phyloP scores from a whole-genome alignment of 139 green algal genomes.

The Closterium sp. region DNA sequence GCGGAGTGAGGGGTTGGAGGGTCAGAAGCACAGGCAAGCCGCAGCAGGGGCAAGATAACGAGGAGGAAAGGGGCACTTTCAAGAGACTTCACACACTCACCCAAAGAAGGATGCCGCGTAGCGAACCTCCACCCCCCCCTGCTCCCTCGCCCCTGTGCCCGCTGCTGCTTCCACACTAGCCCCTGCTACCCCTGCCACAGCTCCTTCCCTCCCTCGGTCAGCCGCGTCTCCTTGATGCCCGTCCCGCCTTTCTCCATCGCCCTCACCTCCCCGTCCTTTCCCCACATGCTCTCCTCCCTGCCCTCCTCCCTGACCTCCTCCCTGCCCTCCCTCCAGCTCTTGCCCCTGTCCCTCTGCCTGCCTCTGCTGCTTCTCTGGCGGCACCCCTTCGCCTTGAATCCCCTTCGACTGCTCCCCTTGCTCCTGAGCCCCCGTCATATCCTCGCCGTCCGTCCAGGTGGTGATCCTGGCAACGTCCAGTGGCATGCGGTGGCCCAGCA shows the following conservation, averaged over 20 bases:
- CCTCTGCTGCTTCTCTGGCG: background rate
- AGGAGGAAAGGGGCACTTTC: too few relatives aligned
- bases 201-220: background rate
- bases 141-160: too few relatives aligned
- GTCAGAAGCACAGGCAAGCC: too few relatives aligned
- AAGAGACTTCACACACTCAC: background rate
- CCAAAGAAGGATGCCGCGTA: background rate
- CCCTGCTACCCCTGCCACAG: background rate
- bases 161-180: too few relatives aligned
- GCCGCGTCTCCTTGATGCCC: background rate
- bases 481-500: constrained; percentile 73
- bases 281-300: too few relatives aligned
- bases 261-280: background rate
- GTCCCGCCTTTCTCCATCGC: background rate
- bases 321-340: too few relatives aligned
- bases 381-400: background rate
- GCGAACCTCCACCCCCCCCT: background rate
- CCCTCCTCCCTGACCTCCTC: too few relatives aligned
- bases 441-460: background rate
- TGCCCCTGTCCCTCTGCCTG: too few relatives aligned
- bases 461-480: constrained; percentile 72
- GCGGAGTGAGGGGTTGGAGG: too few relatives aligned
- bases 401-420: background rate
- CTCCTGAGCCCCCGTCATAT: background rate
- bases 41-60: too few relatives aligned